phyloP scores from a whole-genome alignment of 306 rosid species.

The Acacia confusa region DNA sequence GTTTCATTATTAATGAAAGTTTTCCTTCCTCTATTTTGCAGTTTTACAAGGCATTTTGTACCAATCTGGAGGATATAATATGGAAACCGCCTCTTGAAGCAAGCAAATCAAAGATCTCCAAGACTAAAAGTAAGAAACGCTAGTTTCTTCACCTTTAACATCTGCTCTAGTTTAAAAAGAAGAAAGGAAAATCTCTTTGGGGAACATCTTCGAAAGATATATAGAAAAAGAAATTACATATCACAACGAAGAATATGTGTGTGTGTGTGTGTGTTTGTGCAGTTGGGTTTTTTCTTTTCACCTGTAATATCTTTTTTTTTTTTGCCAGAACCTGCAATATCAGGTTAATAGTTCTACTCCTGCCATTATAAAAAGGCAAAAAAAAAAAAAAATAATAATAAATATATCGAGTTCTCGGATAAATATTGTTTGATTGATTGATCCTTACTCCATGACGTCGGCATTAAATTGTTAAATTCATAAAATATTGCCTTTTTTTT shows the following conservation, averaged over 20 bases:
- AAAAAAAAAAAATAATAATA: not conserved
- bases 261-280: not conserved
- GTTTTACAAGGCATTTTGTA: constrained; percentile 76
- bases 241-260: not conserved
- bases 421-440: constrained; percentile 3
- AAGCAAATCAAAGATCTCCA: constrained; percentile 58
- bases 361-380: not conserved
- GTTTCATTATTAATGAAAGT: not conserved
- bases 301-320: not conserved
- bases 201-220: not conserved
- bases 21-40: constrained; percentile 35
- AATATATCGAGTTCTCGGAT: not conserved
- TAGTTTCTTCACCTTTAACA: constrained; percentile 35
- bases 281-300: not conserved
- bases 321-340: not conserved
- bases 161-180: not conserved
- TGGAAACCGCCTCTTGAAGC: constrained; percentile 80
- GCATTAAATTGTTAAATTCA: not conserved
- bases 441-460: not conserved
- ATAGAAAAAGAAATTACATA: not conserved
- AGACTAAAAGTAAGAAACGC: constrained; percentile 57
- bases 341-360: not conserved
- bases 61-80: constrained; percentile 91
- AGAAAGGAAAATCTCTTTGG: not conserved
- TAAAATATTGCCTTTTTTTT: not conserved